phyloP scores from a whole-genome alignment of 2,329 filamentous ascomycete species.

The Scopulariopsis brevicaulis region DNA sequence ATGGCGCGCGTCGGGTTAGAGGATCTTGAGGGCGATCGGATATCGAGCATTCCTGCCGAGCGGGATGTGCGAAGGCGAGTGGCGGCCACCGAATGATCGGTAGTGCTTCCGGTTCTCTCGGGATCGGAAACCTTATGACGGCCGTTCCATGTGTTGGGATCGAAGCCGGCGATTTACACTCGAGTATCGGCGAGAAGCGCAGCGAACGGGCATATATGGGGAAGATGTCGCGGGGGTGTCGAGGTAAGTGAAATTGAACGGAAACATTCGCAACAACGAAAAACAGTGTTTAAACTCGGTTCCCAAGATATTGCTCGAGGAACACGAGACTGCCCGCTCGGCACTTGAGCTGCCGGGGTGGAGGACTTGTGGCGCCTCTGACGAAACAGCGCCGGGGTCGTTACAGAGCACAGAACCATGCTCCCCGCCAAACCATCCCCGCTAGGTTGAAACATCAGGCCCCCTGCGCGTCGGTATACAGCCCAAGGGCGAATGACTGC shows the following conservation, averaged over 20 bases:
- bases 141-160: too few species aligned
- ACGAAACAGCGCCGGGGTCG: neutral
- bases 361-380: neutral
- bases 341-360: neutral
- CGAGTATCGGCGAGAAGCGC: too few species aligned
- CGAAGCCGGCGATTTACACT: too few species aligned
- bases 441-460: neutral
- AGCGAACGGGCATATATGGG: too few species aligned
- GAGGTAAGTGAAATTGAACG: too few species aligned
- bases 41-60: neutral
- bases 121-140: too few species aligned
- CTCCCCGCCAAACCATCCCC: neutral
- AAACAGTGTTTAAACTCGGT: too few species aligned
- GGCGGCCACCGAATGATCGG: neutral
- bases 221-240: too few species aligned
- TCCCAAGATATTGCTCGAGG: too few species aligned
- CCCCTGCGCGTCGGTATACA: neutral
- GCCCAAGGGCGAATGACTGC: neutral
- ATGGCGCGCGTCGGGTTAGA: neutral
- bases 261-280: too few species aligned
- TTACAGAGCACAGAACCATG: neutral
- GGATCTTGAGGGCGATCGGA: neutral
- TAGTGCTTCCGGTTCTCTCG: neutral
- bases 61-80: neutral
- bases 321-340: neutral